Evolutionary conservation across 805 yeast species (phyloP).

Genomic region (Torulaspora microellipsoides): DNA sequence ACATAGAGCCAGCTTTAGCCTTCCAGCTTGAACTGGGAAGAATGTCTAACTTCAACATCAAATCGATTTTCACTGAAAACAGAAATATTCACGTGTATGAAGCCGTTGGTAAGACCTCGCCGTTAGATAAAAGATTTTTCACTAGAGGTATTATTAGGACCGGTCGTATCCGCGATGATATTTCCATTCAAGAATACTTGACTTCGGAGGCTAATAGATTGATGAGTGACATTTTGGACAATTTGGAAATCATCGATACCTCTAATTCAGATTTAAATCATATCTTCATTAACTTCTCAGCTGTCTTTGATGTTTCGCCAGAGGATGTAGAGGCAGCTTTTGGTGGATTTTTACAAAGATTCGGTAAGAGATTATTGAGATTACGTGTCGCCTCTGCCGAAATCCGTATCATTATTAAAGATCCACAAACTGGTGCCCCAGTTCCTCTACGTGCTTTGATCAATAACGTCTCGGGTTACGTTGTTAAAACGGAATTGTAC

Average conservation of each 20-base stretch:
- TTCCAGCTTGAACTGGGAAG: constrained; percentile 94
- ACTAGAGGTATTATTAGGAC: constrained; percentile 97
- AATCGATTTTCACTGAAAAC: constrained; percentile 92
- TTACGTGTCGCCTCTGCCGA: constrained; percentile 96
- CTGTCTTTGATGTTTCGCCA: constrained; percentile 90
- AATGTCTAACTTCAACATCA: constrained; percentile 89
- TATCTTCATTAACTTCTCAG: constrained; percentile 94
- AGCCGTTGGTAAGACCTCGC: constrained; percentile 90
- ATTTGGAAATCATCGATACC: constrained; percentile 89
- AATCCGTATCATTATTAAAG: constrained; percentile 91
- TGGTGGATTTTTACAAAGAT: constrained; percentile 95
- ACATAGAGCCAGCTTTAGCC: constrained; percentile 96
- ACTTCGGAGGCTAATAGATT: constrained; percentile 95
- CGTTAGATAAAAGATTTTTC: constrained; percentile 91
- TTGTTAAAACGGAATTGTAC: constrained; percentile 90
- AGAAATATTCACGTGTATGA: constrained; percentile 97
- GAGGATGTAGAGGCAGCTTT: constrained; percentile 96
- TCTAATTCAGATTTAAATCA: constrained; percentile 95
- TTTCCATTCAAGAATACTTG: constrained; percentile 87
- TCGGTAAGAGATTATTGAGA: constrained; percentile 95
- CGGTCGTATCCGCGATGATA: constrained; percentile 89
- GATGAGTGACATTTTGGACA: constrained; percentile 93
- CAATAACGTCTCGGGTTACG: constrained; percentile 95
- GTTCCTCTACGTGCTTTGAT: constrained; percentile 96
- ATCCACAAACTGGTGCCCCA: constrained; percentile 79